Conservation (phyloP, 306 rosid genomes). For the Ormosia emarginata region DNA sequence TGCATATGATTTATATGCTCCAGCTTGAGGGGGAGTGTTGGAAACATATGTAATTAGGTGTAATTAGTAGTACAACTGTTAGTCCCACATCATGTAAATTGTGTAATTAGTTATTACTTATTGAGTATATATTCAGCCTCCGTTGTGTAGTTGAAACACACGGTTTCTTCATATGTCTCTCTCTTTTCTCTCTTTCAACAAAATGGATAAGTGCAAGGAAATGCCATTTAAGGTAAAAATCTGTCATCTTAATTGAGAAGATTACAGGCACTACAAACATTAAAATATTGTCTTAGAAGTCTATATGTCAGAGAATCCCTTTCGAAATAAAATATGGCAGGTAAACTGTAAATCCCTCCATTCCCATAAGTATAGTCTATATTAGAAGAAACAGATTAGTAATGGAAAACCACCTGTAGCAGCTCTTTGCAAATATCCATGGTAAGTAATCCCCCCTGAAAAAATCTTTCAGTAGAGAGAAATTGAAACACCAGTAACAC, state of each 20-base stretch:
- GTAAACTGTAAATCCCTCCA: not conserved
- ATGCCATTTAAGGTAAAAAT: not conserved
- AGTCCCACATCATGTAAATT: too few relatives aligned
- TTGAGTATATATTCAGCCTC: too few relatives aligned
- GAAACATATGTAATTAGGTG: too few relatives aligned
- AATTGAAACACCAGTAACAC: constrained; percentile 81
- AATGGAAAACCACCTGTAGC: constrained; percentile 63
- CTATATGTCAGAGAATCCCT: constrained; percentile 8
- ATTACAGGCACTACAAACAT: not conserved
- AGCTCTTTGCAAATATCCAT: constrained; percentile 78
- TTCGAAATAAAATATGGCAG: not conserved
- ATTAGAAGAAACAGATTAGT: constrained; percentile 6
- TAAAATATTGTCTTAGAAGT: not conserved
- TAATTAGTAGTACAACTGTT: too few relatives aligned
- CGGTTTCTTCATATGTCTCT: too few relatives aligned
- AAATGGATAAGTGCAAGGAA: constrained; percentile 2
- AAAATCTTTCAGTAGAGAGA: constrained; percentile 67
- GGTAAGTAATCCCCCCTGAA: constrained; percentile 56
- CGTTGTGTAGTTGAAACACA: too few relatives aligned
- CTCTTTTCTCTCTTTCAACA: too few relatives aligned
- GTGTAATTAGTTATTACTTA: too few relatives aligned
- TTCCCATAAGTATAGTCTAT: not conserved
- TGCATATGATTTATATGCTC: too few relatives aligned
- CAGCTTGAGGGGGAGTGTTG: too few relatives aligned
- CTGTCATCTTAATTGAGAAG: not conserved